A percentile compares a stretch with the other conserved stretches of the same genome.
phyloP scores from a whole-genome alignment of 179 eudicot genomes.

The Silene coronaria region DNA sequence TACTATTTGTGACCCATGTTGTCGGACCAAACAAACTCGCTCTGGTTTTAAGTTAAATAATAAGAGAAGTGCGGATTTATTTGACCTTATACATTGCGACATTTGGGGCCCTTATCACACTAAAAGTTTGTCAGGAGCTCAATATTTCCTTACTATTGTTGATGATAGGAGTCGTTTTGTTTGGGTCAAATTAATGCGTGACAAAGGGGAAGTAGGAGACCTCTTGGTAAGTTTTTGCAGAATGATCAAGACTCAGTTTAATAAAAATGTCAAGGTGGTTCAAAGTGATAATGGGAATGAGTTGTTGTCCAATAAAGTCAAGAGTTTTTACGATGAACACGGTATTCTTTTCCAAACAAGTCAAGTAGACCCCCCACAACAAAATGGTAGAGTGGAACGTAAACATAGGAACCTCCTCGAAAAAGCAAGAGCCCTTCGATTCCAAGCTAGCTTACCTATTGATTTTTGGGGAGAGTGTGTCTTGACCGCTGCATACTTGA shows the following conservation, averaged over 20 bases:
- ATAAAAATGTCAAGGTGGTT: background rate
- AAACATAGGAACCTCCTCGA: background rate
- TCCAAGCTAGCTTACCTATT: background rate
- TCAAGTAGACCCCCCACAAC: no score
- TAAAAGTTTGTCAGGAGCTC: no score
- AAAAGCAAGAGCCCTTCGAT: background rate
- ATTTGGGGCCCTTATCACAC: no score
- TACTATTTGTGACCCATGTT: no score
- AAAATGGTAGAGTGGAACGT: no score
- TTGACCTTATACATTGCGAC: background rate
- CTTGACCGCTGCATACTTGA: background rate
- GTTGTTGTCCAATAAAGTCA: no score
- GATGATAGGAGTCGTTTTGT: background rate
- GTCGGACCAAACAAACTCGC: no score
- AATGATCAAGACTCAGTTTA: background rate
- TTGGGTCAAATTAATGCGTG: background rate
- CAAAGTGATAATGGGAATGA: no score
- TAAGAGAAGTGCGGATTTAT: background rate
- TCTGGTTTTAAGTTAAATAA: no score
- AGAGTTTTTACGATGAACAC: background rate
- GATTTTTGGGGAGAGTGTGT: background rate
- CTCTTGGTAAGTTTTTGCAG: background rate
- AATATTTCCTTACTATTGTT: background rate
- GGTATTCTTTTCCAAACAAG: background rate
- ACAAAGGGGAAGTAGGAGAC: background rate